phyloP scores from a whole-genome alignment of 768 basidiomycete genomes.

The Rhizopogon salebrosus region DNA sequence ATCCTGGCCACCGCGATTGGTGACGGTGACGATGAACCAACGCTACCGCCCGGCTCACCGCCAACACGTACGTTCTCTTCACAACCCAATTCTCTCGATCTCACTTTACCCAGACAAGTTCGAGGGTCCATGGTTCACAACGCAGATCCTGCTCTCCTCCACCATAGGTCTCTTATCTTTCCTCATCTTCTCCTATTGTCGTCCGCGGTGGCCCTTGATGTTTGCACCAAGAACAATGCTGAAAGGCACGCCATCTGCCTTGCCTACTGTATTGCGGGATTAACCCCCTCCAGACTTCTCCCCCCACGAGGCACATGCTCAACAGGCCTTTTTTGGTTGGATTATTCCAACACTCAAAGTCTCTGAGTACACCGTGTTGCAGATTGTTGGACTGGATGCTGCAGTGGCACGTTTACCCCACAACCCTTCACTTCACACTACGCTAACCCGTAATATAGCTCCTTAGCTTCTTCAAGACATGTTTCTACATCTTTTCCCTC shows the following conservation, averaged over 20 bases:
- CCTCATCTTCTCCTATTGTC: slow-evolving; percentile 81
- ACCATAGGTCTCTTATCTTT: slow-evolving; percentile 77
- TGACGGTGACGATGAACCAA: slow-evolving; percentile 34
- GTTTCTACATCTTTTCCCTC: slow-evolving; percentile 85
- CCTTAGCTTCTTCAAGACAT: slow-evolving; percentile 92
- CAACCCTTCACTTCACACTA: not conserved
- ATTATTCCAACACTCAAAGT: slow-evolving; percentile 87
- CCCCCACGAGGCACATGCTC: slow-evolving; percentile 86
- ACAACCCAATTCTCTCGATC: not conserved
- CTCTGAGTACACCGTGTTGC: slow-evolving; percentile 89
- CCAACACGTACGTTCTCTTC: slow-evolving; percentile 47
- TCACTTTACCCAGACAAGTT: slow-evolving; percentile 53
- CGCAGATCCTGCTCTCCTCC: slow-evolving; percentile 77
- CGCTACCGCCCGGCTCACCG: slow-evolving; percentile 57
- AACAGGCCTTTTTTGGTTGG: slow-evolving; percentile 91
- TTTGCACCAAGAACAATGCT: slow-evolving; percentile 94
- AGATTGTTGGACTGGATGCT: slow-evolving; percentile 95
- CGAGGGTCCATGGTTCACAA: slow-evolving; percentile 94
- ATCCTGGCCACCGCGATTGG: slow-evolving; percentile 20
- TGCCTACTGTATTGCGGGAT: not conserved
- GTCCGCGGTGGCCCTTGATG: slow-evolving; percentile 82
- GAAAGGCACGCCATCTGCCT: slow-evolving; percentile 58
- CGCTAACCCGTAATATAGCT: slow-evolving; percentile 44
- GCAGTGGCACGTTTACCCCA: slow-evolving; percentile 69
- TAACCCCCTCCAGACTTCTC: slow-evolving; percentile 66